These are phyloP conservation scores for Fraxinus nigra DNA, from an alignment of 305 asterid genomes.

Conservation along the genomic window DNA sequence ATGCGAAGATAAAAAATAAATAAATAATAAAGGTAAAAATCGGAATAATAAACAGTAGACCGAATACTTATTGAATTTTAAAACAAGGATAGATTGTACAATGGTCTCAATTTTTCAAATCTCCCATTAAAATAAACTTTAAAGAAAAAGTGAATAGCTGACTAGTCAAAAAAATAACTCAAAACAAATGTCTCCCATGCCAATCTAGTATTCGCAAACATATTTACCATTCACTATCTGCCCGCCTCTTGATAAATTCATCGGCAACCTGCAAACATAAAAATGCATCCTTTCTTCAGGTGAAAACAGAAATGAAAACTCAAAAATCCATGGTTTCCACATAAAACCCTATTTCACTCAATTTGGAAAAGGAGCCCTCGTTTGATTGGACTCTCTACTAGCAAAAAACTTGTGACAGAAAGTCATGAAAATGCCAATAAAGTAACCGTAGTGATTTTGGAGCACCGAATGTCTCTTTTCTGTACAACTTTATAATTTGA, in stretches of 20 bases:
- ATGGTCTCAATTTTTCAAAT: neutral
- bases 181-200: neutral
- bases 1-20: neutral
- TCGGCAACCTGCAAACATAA: constrained; percentile 51
- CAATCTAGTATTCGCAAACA: neutral
- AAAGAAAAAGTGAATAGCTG: neutral
- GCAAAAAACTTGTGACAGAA: neutral
- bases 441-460: neutral
- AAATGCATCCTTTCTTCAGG: neutral
- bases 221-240: constrained; percentile 58
- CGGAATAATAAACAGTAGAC: neutral
- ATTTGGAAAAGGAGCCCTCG: neutral
- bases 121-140: neutral
- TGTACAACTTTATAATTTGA: neutral
- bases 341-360: neutral
- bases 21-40: neutral
- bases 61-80: neutral
- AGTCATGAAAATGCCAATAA: neutral
- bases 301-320: constrained; percentile 9
- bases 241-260: constrained; percentile 67
- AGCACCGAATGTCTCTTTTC: neutral
- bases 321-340: neutral
- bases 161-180: neutral
- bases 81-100: neutral
- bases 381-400: neutral